A percentile compares a stretch with the other conserved stretches of the same genome.
These are phyloP conservation scores for Aspergillus neotritici DNA, from an alignment of 2,329 filamentous ascomycete species.

Conservation along the genomic window DNA sequence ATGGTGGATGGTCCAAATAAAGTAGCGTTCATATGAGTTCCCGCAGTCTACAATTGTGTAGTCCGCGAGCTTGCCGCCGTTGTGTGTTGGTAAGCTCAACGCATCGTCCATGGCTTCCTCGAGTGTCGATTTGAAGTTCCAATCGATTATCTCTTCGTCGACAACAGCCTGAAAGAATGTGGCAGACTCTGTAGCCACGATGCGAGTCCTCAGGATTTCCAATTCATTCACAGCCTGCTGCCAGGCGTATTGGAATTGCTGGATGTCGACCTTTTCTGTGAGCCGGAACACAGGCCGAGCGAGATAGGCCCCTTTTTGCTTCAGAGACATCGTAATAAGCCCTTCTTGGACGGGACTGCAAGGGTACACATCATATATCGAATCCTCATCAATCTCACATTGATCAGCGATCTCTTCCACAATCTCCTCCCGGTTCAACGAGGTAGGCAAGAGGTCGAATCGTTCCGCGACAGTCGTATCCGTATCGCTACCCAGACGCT, in stretches of 20 bases:
- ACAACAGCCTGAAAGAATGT: constrained; percentile 40
- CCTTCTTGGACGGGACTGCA: constrained; percentile 43
- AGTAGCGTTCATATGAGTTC: constrained; percentile 26
- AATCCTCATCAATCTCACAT: constrained; percentile 25
- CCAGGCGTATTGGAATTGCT: constrained; percentile 44
- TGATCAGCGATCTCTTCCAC: constrained; percentile 26
- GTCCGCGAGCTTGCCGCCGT: constrained; percentile 31
- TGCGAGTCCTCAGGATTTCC: constrained; percentile 47
- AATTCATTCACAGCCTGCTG: constrained; percentile 40
- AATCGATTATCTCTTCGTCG: constrained; percentile 29
- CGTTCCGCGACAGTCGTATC: constrained; percentile 12
- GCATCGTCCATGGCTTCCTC: constrained; percentile 21
- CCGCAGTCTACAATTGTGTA: constrained; percentile 32
- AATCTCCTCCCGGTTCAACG: constrained; percentile 14
- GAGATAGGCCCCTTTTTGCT: constrained; percentile 45
- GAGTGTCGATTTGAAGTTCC: constrained; percentile 28
- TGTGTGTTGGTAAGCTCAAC: constrained; percentile 25
- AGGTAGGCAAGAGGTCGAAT: constrained; percentile 27
- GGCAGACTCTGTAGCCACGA: constrained; percentile 35
- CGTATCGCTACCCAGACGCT: neutral
- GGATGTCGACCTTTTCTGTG: constrained; percentile 33
- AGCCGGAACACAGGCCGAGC: constrained; percentile 43
- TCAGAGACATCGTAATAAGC: constrained; percentile 45
- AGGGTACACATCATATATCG: constrained; percentile 38
- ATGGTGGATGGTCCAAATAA: constrained; percentile 49